Evolutionary conservation across 169 alveolate species (phyloP), one percentile per base, ranked within the genome.

Genomic region (Babesia divergens): DNA sequence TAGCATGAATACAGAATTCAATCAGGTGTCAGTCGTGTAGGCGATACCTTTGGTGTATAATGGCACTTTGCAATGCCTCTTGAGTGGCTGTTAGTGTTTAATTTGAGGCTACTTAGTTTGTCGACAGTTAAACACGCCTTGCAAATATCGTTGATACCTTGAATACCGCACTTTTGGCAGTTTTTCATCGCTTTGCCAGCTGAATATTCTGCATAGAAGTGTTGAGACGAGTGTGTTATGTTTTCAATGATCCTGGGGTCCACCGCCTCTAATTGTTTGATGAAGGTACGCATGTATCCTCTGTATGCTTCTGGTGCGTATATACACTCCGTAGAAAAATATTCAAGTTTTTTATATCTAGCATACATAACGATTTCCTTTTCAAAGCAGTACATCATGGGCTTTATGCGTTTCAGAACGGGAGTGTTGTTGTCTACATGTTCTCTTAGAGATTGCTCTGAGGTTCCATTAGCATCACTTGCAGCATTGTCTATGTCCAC

Each of bases 301-400:
- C 99, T 90, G 75, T 94, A 96, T 28, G 99, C 98, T 54, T 95
- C 96, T 6, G 97, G 97, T 16, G 99, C 93, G 81, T 97, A 97
- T 14, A 91, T 94, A 52, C 99, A 97, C 84, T 97, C 99, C 16
- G 99, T 95, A 38, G 98, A 93, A 76, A 97, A 97, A 82, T 96
- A 96, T 55, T 93, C 97, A 26, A 97, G 86, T 46, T 95, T 92
- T 69, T 84, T 88, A 82, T 90, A 95, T 70, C 95, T 94, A 20
- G 99, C 99, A 84, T 97, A 97, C 84, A 97, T 75, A 11, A 97
- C 99, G 26, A 97, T 95, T 84, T 97, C 99, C 84, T 96, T 96
- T 84, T 97, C 98, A 79, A 84, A 95, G 42, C 95, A 89, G 84
- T 94, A 90, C 92, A 95, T 94, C 68, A 97, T 83, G 24, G 99